Evolutionary conservation across 2,329 filamentous ascomycete genomes (phyloP), one percentile per base, ranked within the genome.

Genomic region (Monosporascus sp.): DNA sequence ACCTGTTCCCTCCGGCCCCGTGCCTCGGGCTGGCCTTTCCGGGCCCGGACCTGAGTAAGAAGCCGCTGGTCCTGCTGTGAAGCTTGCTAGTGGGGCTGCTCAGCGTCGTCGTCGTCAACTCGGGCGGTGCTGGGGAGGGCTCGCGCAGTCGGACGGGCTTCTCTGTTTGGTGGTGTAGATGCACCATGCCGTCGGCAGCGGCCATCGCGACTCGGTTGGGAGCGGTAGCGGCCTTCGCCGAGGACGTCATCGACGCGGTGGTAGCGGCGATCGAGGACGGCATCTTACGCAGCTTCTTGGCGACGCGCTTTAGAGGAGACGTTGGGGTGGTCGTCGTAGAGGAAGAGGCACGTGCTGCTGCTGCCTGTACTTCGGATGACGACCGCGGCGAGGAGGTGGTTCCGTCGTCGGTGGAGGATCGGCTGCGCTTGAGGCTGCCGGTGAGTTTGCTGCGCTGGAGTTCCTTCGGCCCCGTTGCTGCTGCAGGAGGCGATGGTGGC

Each of bases 201-300:
- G 20, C 20, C 25, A 44, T 31, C 39, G 51, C 14, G 43, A 11
- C 31, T 14, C 14, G 31, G 4, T 14, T 35, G 45, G 39, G 15
- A 17, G 39, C 7, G 15, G 37, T 37, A 9, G 48, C 37, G 25
- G 11, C 55, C 54, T 18, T 35, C 31, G 9, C 31, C 63, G 60
- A 45, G 49, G 51, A 44, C 58, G 56, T 53, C 63, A 57, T 56
- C 27, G 60, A 58, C 31, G 57, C 61, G 54, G 57, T 64, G 52
- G 39, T 69, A 67, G 27, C 74, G 35, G 69, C 65, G 14, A 66
- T 18, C 53, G 49, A 66, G 52, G 50, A 69, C 57, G 55, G 79
- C 71, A 55, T 76, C 68, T 79, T 78, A 52, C 81, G 77, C 48
- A 82, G 68, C 65, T 80, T 81, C 71, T 81, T 81, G 52, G 72